These are phyloP conservation scores for Trypanosomatidae sp. DNA, from an alignment of 208 protist species.

Conservation along the genomic window DNA sequence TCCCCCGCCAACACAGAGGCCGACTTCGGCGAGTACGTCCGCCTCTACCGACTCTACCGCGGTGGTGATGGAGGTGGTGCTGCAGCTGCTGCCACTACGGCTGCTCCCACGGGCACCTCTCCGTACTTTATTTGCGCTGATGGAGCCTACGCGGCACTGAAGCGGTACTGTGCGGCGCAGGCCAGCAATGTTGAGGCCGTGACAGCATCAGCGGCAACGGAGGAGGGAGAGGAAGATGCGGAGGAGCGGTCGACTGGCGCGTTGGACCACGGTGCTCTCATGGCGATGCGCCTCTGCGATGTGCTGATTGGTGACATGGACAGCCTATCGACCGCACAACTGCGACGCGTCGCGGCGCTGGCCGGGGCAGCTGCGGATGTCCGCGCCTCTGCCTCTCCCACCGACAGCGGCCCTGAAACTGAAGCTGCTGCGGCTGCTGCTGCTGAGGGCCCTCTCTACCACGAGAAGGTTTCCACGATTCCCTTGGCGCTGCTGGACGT, in stretches of 20 bases:
- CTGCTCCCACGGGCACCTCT: not conserved
- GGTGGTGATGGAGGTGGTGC: no score
- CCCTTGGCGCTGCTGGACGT: conserved; percentile 32
- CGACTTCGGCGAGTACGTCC: conserved; percentile 61
- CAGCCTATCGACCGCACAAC: conserved; percentile 25
- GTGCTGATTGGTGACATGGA: conserved; percentile 58
- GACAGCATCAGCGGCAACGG: not conserved
- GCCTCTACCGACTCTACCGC: conserved; percentile 34
- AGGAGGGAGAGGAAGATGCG: no score
- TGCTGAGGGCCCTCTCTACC: conserved; percentile 7
- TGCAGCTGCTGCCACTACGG: no score
- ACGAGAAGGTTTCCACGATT: conserved; percentile 34
- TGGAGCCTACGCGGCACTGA: conserved; percentile 51
- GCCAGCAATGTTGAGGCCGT: not conserved
- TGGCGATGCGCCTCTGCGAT: conserved; percentile 27
- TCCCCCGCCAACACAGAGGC: conserved; percentile 46
- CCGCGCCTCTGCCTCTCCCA: no score
- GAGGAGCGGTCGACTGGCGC: no score
- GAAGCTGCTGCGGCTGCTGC: no score
- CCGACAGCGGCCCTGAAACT: no score
- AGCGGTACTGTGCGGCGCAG: conserved; percentile 30
- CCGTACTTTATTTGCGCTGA: conserved; percentile 80
- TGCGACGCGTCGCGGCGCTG: not conserved
- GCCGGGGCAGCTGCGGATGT: not conserved
- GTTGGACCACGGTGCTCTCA: conserved; percentile 6